These are phyloP conservation scores for Alternaria novae-zelandiae DNA, from an alignment of 2,329 filamentous ascomycete genomes.

Conservation along the genomic window DNA sequence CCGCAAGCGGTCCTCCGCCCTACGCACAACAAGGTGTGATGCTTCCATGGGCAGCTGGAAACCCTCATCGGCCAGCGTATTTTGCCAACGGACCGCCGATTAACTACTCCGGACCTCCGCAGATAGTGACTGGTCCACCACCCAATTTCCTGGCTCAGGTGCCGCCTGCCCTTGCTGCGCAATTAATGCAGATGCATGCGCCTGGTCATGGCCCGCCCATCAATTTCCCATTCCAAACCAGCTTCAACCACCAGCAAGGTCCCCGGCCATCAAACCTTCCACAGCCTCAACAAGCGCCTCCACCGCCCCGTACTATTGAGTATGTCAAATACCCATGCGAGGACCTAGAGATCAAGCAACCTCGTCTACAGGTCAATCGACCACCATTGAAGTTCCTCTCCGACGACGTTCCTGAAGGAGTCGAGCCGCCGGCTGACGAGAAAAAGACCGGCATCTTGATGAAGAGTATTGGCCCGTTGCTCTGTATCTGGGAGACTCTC, in stretches of 20 bases:
- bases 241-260: constrained; percentile 53
- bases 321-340: constrained; percentile 96
- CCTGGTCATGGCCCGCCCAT: constrained; percentile 28
- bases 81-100: constrained; percentile 7
- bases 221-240: constrained; percentile 37
- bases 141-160: constrained; percentile 20
- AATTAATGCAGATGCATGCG: constrained; percentile 22
- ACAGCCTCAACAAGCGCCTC: constrained; percentile 60
- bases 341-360: constrained; percentile 80
- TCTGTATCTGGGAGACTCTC: constrained; percentile 95
- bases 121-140: constrained; percentile 1
- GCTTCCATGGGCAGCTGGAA: constrained; percentile 7
- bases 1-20: constrained; percentile 60
- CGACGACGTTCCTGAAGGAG: constrained; percentile 59
- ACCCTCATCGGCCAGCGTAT: constrained; percentile 10
- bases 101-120: constrained; percentile 10
- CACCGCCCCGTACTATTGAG: constrained; percentile 46
- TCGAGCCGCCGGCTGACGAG: constrained; percentile 45
- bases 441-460: constrained; percentile 68
- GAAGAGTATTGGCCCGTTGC: constrained; percentile 80
- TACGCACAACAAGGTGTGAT: constrained; percentile 68
- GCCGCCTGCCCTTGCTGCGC: constrained; percentile 31
- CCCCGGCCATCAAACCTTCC: constrained; percentile 47
- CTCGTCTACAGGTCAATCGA: constrained; percentile 67
- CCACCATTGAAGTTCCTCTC: constrained; percentile 81